Evolutionary conservation across 768 basidiomycete species (phyloP), one percentile per base, ranked within the genome.

Genomic region (Termitomyces heimii): DNA sequence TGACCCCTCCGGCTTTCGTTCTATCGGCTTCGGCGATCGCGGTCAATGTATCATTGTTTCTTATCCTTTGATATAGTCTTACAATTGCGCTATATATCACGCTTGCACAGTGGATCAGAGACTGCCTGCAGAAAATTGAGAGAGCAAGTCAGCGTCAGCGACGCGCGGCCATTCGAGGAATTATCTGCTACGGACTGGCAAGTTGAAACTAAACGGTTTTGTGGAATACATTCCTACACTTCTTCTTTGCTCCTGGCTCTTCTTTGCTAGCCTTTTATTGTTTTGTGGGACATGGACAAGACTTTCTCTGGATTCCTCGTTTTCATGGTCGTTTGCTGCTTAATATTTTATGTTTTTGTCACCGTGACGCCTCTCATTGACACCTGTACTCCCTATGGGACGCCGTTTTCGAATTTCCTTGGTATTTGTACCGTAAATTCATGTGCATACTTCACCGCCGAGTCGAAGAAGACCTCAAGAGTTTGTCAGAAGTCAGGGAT

Each of bases 1-100:
- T n/a, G n/a, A n/a, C 10, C 3, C 10, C 28, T 45, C 32, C 8
- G n/a, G 18, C 29, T 4, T 68, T 64, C 29, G 31, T 47, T 2
- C 62, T 66, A n/a, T 49, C 63, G 2, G 65, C 59, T 16, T 49
- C 63, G 2, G 65, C 59, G n/a, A 59, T 69, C 29, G 59, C 65
- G 4, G 61, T 72, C 46, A 72, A 70, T 37, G 56, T 69, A 5
- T 59, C 67, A 18, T 70, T 67, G 70, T 71, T 70, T 50, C 61
- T 70, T 53, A 70, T 67, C 48, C 61, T 72, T 24, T 44, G 64
- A 0, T 61, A 67, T 46, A 66, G 65, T 29, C 62, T 71, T 6
- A 58, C 64, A 1, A 60, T 65, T 7, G 68, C 66, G 2, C 55
- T 70, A 14, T 42, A 64, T 20, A 67, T 66, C 26, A 70, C 66